These are phyloP conservation scores for Syncephalastrum racemosum DNA, from an alignment of 371 early-diverging fungal species.

Conservation along the genomic window DNA sequence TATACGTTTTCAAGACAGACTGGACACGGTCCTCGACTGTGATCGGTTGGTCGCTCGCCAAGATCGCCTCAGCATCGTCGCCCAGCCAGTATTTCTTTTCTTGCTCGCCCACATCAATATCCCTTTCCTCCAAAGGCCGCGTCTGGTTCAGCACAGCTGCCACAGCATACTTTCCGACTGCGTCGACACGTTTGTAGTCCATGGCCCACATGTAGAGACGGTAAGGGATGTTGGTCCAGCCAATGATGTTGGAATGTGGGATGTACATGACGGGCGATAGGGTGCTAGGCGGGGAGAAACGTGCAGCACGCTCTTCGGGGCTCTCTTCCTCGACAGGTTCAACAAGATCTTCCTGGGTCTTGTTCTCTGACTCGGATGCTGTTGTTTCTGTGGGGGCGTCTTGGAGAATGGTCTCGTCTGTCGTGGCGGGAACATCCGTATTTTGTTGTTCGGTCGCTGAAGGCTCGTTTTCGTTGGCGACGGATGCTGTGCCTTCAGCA, in stretches of 20 bases:
- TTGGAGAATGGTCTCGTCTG: background rate
- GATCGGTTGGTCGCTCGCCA: constrained; percentile 36
- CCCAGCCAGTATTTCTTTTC: constrained; percentile 58
- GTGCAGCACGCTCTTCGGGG: background rate
- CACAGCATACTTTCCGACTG: constrained; percentile 55
- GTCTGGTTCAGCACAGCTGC: constrained; percentile 59
- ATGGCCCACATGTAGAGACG: constrained; percentile 60
- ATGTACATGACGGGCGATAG: constrained; percentile 65
- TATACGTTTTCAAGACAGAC: constrained; percentile 36
- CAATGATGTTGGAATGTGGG: constrained; percentile 65
- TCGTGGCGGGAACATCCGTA: background rate
- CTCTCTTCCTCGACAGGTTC: constrained; percentile 7
- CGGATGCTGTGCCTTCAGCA: background rate
- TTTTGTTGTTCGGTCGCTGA: background rate
- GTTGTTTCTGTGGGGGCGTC: background rate
- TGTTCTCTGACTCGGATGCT: constrained; percentile 1
- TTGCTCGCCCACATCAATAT: constrained; percentile 53
- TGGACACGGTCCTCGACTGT: constrained; percentile 38
- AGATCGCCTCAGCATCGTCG: constrained; percentile 38
- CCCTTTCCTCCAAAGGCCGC: constrained; percentile 44
- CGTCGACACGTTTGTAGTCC: constrained; percentile 59
- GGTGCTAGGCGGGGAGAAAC: constrained; percentile 7
- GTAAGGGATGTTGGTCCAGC: constrained; percentile 65
- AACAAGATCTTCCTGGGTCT: background rate
- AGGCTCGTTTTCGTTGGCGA: background rate